Evolutionary conservation across 108 stramenopile species (phyloP).

Genomic region (Cyclotella kingstonii): DNA sequence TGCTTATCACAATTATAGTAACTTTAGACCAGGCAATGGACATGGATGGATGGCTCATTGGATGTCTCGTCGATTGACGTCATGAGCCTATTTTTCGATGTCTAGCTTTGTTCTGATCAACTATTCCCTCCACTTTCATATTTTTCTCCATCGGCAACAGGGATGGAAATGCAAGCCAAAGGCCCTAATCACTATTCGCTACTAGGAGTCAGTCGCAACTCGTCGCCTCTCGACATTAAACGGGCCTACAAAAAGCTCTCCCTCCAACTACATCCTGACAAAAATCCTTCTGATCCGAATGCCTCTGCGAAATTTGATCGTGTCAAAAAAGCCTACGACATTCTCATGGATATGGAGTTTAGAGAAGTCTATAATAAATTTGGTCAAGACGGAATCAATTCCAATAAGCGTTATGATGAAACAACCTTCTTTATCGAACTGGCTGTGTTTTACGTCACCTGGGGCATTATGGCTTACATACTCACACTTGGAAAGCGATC

Average conservation of each 20-base stretch:
- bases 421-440: conserved; percentile 83
- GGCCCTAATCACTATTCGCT: conserved; percentile 91
- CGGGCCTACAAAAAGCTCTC: conserved; percentile 92
- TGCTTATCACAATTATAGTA: too few relatives aligned
- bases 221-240: conserved; percentile 93
- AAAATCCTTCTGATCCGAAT: conserved; percentile 84
- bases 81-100: too few relatives aligned
- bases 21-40: too few relatives aligned
- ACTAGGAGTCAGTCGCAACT: conserved; percentile 76
- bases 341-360: conserved; percentile 93
- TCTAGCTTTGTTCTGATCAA: too few relatives aligned
- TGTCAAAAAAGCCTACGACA: conserved; percentile 91
- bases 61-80: too few relatives aligned
- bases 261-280: conserved; percentile 96
- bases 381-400: conserved; percentile 85
- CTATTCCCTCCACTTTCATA: too few relatives aligned
- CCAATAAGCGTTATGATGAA: conserved; percentile 88
- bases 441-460: conserved; percentile 91
- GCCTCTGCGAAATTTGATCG: conserved; percentile 91
- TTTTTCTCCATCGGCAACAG: conserved; percentile 29
- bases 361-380: conserved; percentile 98
- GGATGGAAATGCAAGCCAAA: conserved; percentile 81
- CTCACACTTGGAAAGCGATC: conserved; percentile 91
- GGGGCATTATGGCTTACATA: conserved; percentile 94
- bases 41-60: too few relatives aligned